phyloP scores from a whole-genome alignment of 169 alveolate genomes.

The Theileria equi region DNA sequence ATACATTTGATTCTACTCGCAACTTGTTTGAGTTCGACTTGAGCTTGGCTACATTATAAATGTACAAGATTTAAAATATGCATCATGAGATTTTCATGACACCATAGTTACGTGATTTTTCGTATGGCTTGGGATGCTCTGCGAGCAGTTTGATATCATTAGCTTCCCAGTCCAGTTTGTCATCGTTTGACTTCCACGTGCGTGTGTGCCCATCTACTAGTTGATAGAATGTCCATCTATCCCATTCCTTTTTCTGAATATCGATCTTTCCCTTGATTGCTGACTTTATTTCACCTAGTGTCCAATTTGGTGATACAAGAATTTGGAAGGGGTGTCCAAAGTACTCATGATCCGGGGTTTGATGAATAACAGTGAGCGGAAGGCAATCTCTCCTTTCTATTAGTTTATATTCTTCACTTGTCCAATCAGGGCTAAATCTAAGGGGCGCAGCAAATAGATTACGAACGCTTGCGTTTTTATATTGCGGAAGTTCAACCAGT shows the following conservation, averaged over 20 bases:
- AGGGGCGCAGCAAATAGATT: conserved; percentile 71
- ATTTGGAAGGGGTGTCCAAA: conserved; percentile 64
- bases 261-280: conserved; percentile 43
- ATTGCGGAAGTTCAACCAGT: conserved; percentile 44
- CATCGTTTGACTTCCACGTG: conserved; percentile 67
- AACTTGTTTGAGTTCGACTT: conserved; percentile 26
- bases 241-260: conserved; percentile 62
- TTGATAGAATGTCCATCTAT: conserved; percentile 65
- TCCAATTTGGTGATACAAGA: conserved; percentile 49
- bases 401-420: conserved; percentile 63
- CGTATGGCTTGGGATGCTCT: conserved; percentile 64
- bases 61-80: background rate
- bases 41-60: background rate
- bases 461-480: conserved; percentile 37
- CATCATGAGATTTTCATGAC: conserved; percentile 54
- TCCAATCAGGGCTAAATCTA: conserved; percentile 73
- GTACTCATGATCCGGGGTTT: conserved; percentile 61
- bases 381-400: conserved; percentile 3
- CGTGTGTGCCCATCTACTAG: conserved; percentile 38
- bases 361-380: conserved; percentile 54
- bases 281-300: conserved; percentile 46
- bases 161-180: conserved; percentile 61
- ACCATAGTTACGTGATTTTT: conserved; percentile 27
- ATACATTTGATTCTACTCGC: conserved; percentile 35
- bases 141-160: conserved; percentile 47